Base-by-base conservation (phyloP, 2,329 filamentous ascomycete species). In the Aspergillus fumigatiaffinis region DNA sequence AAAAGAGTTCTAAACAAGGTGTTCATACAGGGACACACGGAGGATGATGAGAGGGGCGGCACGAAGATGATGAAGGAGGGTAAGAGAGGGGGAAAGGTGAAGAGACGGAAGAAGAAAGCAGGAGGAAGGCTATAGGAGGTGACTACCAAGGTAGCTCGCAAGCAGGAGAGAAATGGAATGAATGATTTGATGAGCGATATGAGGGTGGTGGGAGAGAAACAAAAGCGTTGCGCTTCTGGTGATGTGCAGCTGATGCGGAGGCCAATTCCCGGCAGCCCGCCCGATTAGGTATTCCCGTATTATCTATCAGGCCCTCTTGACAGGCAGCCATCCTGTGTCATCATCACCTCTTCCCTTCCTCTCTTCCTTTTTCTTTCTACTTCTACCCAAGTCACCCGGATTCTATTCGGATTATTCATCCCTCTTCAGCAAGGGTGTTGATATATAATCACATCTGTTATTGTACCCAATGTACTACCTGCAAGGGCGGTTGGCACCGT, bases 211-310 rank as follows among this genome's bases (percentile, higher is more conserved):
- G 42, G 50, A 52, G 28, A 50, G 58, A 54, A 14, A 50, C 23
- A 28, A 38, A 48, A 51, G 32, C 55, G 54, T 52, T 49, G 51
- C 48, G 55, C 57, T 53, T 47, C 44, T 55, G 52, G 52, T 51
- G 46, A 54, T 46, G 52, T 55, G 57, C 57, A 61, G 57, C 56
- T 53, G 53, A 47, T 51, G 50, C 51, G 59, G 54, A 52, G 56
- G 29, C 25, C 41, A 4, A 21, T 7, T 44, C n/a, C 48, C 48
- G 49, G 41, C 49, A 35, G 41, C 41, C 56, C 52, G 52, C 56
- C 49, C 54, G 38, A 54, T 58, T 51, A 50, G 56, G 52, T 51
- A 49, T 44, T 21, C 9, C 9, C 6, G 9, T 29, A 12, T 29
- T 29, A 29, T 29, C 9, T 10, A 29, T 29, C 28, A 9, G 28